phyloP scores from a whole-genome alignment of 2,329 filamentous ascomycete species.

The Claviceps sp. region DNA sequence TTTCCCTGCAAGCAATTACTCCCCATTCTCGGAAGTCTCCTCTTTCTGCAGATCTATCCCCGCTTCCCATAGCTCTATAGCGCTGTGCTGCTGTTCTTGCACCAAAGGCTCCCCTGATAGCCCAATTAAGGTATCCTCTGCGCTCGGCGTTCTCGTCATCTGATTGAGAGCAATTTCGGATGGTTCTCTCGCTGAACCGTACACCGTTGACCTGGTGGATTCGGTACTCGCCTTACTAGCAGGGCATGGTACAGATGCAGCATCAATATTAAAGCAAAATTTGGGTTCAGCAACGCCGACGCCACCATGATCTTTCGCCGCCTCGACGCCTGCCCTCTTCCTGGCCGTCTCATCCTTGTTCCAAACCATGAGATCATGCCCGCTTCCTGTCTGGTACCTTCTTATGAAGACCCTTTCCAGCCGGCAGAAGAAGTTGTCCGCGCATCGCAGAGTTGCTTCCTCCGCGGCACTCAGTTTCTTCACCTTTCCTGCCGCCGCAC shows the following conservation, averaged over 20 bases:
- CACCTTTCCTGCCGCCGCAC: background rate
- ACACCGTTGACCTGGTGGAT: background rate
- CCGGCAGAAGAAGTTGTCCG: background rate
- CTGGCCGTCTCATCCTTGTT: background rate
- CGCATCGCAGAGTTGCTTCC: background rate
- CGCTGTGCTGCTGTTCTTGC: background rate
- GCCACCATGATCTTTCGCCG: background rate
- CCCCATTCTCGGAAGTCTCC: background rate
- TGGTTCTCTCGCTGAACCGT: background rate
- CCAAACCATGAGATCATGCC: background rate
- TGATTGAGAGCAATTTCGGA: background rate
- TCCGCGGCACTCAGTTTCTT: background rate
- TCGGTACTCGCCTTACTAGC: background rate
- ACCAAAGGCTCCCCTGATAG: background rate
- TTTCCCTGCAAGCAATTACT: background rate
- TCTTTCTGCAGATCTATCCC: background rate
- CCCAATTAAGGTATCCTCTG: background rate
- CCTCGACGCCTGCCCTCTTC: background rate
- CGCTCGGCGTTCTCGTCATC: background rate
- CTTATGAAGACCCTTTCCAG: background rate
- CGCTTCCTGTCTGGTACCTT: background rate
- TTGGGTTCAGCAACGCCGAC: background rate
- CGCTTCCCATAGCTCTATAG: slow-evolving; percentile 5
- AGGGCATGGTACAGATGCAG: background rate
- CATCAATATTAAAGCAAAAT: background rate